These are phyloP conservation scores for Lasiosphaeriaceae sp. DNA, from an alignment of 495 filamentous ascomycete genomes.

Conservation along the genomic window DNA sequence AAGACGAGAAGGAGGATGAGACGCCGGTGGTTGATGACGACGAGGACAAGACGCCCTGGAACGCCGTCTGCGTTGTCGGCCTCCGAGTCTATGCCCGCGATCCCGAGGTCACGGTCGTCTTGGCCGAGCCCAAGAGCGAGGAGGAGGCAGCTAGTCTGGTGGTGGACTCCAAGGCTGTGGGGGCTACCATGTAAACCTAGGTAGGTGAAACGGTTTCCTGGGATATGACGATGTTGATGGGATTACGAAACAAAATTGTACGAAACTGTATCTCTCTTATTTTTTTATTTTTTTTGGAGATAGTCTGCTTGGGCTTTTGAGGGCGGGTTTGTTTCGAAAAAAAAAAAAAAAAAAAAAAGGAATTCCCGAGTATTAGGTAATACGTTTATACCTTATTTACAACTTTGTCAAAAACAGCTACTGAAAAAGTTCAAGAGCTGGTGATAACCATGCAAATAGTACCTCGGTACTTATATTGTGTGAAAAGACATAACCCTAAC, in stretches of 20 bases:
- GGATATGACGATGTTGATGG: not conserved
- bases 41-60: slow-evolving; percentile 40
- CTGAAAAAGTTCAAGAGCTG: too few species aligned
- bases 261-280: too few species aligned
- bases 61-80: slow-evolving; percentile 51
- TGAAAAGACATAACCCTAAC: too few species aligned
- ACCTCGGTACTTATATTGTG: too few species aligned
- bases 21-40: slow-evolving; percentile 1
- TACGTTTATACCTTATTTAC: too few species aligned
- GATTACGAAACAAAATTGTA: not conserved
- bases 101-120: slow-evolving; percentile 37
- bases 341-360: too few species aligned
- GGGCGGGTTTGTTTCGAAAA: too few species aligned
- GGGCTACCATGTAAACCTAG: slow-evolving; percentile 18
- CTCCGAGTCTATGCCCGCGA: slow-evolving; percentile 47
- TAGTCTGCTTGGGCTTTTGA: too few species aligned
- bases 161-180: slow-evolving; percentile 16
- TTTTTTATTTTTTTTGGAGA: too few species aligned
- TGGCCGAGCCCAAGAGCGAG: slow-evolving; percentile 31
- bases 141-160: slow-evolving; percentile 26
- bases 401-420: too few species aligned
- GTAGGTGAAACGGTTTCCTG: not conserved
- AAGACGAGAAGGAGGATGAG: slow-evolving; percentile 7
- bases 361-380: too few species aligned
- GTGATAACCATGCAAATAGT: too few species aligned